Evolutionary conservation across 2,329 filamentous ascomycete genomes (phyloP).

Genomic region (Colletotrichum filicis): DNA sequence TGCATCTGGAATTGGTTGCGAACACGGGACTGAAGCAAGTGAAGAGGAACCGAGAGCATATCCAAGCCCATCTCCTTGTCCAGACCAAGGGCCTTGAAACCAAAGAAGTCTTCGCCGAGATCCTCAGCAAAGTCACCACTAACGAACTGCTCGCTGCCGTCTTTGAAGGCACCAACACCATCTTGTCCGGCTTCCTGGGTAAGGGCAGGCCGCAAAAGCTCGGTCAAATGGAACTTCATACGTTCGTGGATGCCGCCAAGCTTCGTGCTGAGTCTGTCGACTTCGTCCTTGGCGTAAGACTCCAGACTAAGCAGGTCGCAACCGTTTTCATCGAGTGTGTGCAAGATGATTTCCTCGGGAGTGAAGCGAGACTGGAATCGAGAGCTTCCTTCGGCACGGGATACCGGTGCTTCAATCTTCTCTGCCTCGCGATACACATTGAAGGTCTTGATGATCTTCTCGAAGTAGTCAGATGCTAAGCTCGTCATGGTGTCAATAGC

Average conservation of each 20-base stretch:
- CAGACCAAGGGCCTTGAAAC: conserved; percentile 93
- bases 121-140: conserved; percentile 98
- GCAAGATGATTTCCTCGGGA: conserved; percentile 86
- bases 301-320: conserved; percentile 85
- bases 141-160: conserved; percentile 96
- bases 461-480: conserved; percentile 89
- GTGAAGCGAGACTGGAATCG: conserved; percentile 75
- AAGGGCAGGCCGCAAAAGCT: conserved; percentile 90
- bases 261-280: conserved; percentile 86
- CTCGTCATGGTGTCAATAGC: conserved; percentile 92
- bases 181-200: conserved; percentile 79
- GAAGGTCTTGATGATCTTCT: conserved; percentile 82
- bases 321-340: conserved; percentile 86
- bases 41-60: conserved; percentile 89
- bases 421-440: conserved; percentile 87
- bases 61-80: conserved; percentile 91
- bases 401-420: conserved; percentile 69
- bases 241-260: conserved; percentile 89
- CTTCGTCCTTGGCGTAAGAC: conserved; percentile 88
- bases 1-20: conserved; percentile 87
- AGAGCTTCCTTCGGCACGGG: conserved; percentile 51
- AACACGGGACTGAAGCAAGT: conserved; percentile 92
- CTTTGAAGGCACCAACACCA: conserved; percentile 91
- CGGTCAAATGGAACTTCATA: conserved; percentile 93
- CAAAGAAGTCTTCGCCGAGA: conserved; percentile 98